Conservation (phyloP, 2,329 filamentous ascomycete species). For the Aspergillus jensenii region DNA sequence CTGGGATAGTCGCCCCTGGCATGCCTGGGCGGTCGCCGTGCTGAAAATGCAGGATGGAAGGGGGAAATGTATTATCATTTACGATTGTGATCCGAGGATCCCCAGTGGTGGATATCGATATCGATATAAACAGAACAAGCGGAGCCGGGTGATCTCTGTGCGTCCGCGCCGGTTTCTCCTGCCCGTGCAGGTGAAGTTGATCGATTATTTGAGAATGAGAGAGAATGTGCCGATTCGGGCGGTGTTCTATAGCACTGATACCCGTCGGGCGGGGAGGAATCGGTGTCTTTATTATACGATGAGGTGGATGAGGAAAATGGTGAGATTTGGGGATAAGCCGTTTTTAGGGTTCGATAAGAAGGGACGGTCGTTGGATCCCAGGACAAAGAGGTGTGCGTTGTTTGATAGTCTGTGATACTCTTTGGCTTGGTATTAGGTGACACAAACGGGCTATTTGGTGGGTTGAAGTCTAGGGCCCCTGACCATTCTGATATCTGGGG, state of each 20-base stretch:
- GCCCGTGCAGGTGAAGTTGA: background rate
- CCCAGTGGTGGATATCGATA: background rate
- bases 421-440: no score
- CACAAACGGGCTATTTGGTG: no score
- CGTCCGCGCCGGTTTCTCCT: background rate
- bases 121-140: background rate
- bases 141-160: background rate
- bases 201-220: background rate
- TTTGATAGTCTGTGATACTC: background rate
- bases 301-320: background rate
- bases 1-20: background rate
- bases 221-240: background rate
- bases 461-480: no score
- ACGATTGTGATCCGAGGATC: background rate
- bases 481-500: no score
- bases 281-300: background rate
- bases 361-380: background rate
- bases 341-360: background rate
- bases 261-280: background rate
- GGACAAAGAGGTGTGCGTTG: background rate
- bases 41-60: background rate
- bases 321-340: background rate
- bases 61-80: background rate
- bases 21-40: background rate
- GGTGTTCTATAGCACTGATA: background rate